Conservation (phyloP, 345 rosid species). For the Toxicodendron radicans region DNA sequence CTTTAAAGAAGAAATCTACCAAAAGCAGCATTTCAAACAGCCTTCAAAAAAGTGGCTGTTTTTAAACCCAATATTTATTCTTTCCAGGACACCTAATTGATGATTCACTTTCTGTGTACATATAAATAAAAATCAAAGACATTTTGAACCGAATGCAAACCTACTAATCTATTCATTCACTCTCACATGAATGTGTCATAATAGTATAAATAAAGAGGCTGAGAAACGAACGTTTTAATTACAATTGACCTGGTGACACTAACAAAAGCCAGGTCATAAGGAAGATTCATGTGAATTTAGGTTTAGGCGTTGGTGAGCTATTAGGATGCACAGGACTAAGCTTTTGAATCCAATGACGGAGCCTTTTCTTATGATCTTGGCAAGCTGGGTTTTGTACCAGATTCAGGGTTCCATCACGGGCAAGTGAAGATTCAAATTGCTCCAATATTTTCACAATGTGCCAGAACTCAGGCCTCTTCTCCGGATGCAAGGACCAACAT, state of each 20-base stretch:
- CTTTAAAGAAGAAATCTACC: not conserved
- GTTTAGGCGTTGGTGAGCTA: slow-evolving; percentile 51
- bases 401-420: slow-evolving; percentile 67
- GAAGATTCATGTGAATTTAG: slow-evolving; percentile 54
- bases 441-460: slow-evolving; percentile 90
- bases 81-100: not conserved
- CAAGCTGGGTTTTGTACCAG: slow-evolving; percentile 41
- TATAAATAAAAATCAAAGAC: slow-evolving; percentile 3
- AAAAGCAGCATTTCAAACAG: slow-evolving; percentile 4
- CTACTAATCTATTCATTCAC: slow-evolving; percentile 29
- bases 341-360: slow-evolving; percentile 84
- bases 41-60: not conserved
- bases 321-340: slow-evolving; percentile 60
- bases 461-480: slow-evolving; percentile 93
- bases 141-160: slow-evolving; percentile 20
- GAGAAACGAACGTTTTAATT: slow-evolving; percentile 38
- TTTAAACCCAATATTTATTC: not conserved
- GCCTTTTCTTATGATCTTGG: slow-evolving; percentile 81
- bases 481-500: slow-evolving; percentile 88
- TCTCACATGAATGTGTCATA: slow-evolving; percentile 22
- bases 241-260: slow-evolving; percentile 37
- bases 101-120: not conserved
- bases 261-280: slow-evolving; percentile 34
- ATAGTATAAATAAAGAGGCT: slow-evolving; percentile 27
- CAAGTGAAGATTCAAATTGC: slow-evolving; percentile 64